Base-by-base conservation (phyloP, 768 basidiomycete species). In the Pulveroboletus sp. region DNA sequence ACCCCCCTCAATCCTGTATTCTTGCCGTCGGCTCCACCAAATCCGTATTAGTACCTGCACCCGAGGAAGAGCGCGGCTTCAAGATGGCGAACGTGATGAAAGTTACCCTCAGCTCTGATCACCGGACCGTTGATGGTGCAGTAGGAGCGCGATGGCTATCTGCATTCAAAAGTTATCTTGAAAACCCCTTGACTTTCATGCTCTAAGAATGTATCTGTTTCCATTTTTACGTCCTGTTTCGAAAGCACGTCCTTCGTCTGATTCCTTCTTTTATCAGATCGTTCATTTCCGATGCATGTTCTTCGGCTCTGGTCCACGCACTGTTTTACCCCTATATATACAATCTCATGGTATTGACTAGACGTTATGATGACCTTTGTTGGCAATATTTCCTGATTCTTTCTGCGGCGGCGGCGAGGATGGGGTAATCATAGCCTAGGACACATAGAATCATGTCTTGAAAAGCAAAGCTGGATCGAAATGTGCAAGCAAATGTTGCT, bases 101-200 rank as follows among this genome's bases (percentile, higher is more conserved):
- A 67, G 97, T 86, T 16, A 98, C 97, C 5, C 73, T 99, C 61
- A 94, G 90, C 71, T 85, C 86, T 33, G 97, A 99, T 67, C 97
- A 99, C 74, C 78, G 97, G 61, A 89, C 85, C 32, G 94, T 98
- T 12, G 97, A 99, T 69, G 97, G 97, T 38, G 97, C 97, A 40
- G 82, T 98, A 46, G 94, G 86, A 47, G 94, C 97, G 20, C 80
- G 82, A 66, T 99, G 94, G 93, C 60, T 97, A 75, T 65, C 83
- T 47, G 90, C 92, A 33, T 95, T 98, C 80, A 95, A 91, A 72
- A 87, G 90, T 34, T 97, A 94, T 72, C 76, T 98, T 60, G 95
- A 98, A 75, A 95, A 97, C 68, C 94, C 94, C 39, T 70, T 97
- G 64, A 94, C 94, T 17, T 94, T 97, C 66, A 95, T 97, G 94